Evolutionary conservation across 1,139 yeast species (phyloP).

Genomic region (Pneumocystis murina): DNA sequence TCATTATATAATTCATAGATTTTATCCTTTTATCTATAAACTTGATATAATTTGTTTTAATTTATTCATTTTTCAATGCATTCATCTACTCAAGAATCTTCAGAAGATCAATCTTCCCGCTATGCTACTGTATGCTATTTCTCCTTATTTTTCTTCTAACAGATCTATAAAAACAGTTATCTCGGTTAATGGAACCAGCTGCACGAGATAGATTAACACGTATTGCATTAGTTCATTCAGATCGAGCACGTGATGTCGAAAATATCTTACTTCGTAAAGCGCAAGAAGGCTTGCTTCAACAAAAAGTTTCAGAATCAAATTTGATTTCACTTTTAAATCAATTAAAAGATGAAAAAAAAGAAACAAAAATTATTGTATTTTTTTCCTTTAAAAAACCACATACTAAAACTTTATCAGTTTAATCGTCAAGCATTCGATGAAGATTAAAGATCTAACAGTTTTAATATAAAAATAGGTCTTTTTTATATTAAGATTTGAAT

Average conservation of each 20-base stretch:
- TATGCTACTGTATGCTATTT: conserved; percentile 6
- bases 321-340: conserved; percentile 73
- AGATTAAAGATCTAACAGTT: neutral
- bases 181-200: conserved; percentile 59
- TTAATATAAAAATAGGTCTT: neutral
- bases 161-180: conserved; percentile 25
- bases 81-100: no score
- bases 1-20: no score
- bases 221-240: conserved; percentile 79
- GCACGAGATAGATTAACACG: conserved; percentile 83
- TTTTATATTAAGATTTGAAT: neutral
- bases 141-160: conserved; percentile 1
- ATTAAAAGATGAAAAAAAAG: conserved; percentile 55
- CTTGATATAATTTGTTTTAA: no score
- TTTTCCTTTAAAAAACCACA: conserved; percentile 9
- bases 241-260: conserved; percentile 70
- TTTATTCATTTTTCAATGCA: no score
- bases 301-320: conserved; percentile 62
- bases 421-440: neutral
- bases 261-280: conserved; percentile 58
- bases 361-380: conserved; percentile 41
- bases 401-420: neutral
- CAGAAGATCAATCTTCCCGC: neutral
- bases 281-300: conserved; percentile 61
- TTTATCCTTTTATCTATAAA: no score